phyloP scores from a whole-genome alignment of 306 rosid genomes.

The Malus fusca region DNA sequence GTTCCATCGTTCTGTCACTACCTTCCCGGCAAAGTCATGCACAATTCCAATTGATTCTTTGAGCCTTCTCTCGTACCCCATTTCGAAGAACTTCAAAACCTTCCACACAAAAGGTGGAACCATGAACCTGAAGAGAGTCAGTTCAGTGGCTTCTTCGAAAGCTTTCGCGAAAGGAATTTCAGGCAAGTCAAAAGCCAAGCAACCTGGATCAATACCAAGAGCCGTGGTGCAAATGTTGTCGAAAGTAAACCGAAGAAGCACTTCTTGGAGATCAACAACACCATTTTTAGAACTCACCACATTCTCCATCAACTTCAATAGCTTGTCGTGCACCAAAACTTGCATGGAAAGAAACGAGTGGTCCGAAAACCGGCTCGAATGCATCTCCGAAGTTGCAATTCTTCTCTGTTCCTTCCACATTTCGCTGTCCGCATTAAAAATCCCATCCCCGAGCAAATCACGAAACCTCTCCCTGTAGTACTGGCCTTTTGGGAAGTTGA shows the following conservation, averaged over 20 bases:
- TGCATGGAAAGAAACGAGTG: slow-evolving; percentile 22
- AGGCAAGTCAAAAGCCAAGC: slow-evolving; percentile 18
- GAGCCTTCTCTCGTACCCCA: slow-evolving; percentile 31
- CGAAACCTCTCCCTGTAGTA: slow-evolving; percentile 25
- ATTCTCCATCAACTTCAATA: slow-evolving; percentile 19
- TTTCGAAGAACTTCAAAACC: slow-evolving; percentile 14
- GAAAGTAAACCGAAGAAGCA: slow-evolving; percentile 38
- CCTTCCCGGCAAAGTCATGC: slow-evolving; percentile 22
- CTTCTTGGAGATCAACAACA: slow-evolving; percentile 35
- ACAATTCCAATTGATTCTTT: slow-evolving; percentile 18
- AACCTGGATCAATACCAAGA: slow-evolving; percentile 36
- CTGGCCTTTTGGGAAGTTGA: slow-evolving; percentile 42
- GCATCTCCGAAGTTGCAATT: slow-evolving; percentile 30
- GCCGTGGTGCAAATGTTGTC: slow-evolving; percentile 37
- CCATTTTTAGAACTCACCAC: slow-evolving; percentile 1
- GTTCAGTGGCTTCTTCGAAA: slow-evolving; percentile 30
- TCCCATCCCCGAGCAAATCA: slow-evolving; percentile 40
- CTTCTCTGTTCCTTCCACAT: slow-evolving; percentile 36
- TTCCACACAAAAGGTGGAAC: slow-evolving; percentile 35
- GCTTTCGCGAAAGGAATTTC: slow-evolving; percentile 28
- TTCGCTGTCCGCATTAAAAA: slow-evolving; percentile 36
- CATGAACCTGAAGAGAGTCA: slow-evolving; percentile 16
- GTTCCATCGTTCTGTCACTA: slow-evolving; percentile 12
- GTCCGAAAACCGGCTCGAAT: slow-evolving; percentile 17
- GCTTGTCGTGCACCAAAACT: slow-evolving; percentile 25